Base-by-base conservation (phyloP, 2,329 filamentous ascomycete genomes). In the Aureobasidium sp. region DNA sequence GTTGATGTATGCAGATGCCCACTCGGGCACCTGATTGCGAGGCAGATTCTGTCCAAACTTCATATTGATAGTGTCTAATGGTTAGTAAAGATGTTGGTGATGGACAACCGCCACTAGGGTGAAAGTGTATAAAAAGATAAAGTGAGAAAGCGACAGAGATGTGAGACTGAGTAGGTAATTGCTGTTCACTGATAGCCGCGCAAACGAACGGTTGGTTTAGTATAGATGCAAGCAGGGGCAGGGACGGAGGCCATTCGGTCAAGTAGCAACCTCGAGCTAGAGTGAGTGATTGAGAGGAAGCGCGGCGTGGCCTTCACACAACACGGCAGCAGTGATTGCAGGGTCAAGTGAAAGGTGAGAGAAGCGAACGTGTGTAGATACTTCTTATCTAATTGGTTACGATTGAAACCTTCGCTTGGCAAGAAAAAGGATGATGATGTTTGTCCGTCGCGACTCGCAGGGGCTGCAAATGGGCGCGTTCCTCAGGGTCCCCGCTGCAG, bases 21-120 rank as follows among this genome's bases (percentile, higher is more conserved):
- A 95, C 77, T 93, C 90, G 51, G 90, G 90, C 70, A 94, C 89
- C 76, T 93, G 89, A 71, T 92, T 91, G 51, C 89, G 85, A 21
- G 89, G 84, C 61, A 95, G 81, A 60, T 79, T 79, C 68, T 80
- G 78, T 7, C 77, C 79, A 66, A 80, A 79, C 69, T 79, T 78
- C 76, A 78, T 78, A 13, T 5, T 65, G 57, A 14, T 29, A 6
- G 6, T 54, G 14, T 53, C 10, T 30, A 61, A 51, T 36, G 48
- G 14, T 25, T 53, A 30, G 59, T 50, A 34, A 29, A 14, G 34
- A 42, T 36, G 14, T 8, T 10, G 21, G 34, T 51, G 36, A 29
- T 41, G 27, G 32, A 25, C 32, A 45, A 4, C 13, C 21, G 45
- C 47, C 58, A 54, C 36, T 13, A 47, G 37, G 41, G 21, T 30